Evolutionary conservation across 148 eudicot genomes (phyloP), one percentile per base, ranked within the genome.

Genomic region (Silene conica): DNA sequence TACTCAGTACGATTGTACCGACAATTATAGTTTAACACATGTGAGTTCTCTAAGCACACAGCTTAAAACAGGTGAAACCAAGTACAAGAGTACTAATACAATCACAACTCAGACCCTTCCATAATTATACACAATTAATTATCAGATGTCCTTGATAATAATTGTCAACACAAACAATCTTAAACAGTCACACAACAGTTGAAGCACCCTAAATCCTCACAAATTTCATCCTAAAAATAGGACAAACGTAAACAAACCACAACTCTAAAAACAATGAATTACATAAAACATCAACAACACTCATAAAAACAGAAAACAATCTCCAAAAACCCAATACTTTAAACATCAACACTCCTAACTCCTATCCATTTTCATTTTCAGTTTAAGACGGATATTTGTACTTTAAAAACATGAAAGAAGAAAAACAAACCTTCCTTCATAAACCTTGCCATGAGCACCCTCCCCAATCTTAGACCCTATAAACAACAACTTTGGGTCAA

Each of bases 391-490:
- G 34, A 31, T 31, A 3, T 5, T 31, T 31, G 34, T 2, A 31
- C 4, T 31, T 31, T 31, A 75, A 75, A 31, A 31, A 38, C 43
- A 38, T 6, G 8, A 38, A 38, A 41, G 38, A 70, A 26, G 16
- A 38, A 50, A 12, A 13, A 12, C 82, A 48, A 22, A 91, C 97
- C 93, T 89, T 78, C 97, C 97, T 84, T 89, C 81, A 79, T 85
- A 91, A 75, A 91, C 97, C 79, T 85, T 87, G 25, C 94, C 97
- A 76, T 91, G 93, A 69, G 97, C 94, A 56, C 97, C 97, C 74
- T 91, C 97, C 22, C 94, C 97, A 79, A 91, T 86, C 73, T 91
- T 89, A 0, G 87, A 79, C 67, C 91, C 97, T 65, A 91, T 89
- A 75, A 87, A 91, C 72, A 91, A 79, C 78, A 83, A 69, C 73